phyloP scores from a whole-genome alignment of 306 rosid genomes.

The Senna siamea region DNA sequence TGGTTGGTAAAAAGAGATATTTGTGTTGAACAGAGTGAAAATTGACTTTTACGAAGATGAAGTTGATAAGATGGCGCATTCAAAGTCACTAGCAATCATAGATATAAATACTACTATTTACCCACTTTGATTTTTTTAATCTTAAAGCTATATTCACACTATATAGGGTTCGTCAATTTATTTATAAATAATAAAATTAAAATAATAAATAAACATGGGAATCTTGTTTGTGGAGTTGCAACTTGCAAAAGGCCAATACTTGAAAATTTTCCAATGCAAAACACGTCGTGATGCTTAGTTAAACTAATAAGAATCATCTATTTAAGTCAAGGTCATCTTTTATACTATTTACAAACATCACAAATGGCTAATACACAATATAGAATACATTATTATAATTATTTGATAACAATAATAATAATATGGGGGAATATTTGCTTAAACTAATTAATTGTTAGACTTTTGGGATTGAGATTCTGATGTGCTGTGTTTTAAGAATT shows the following conservation, averaged over 20 bases:
- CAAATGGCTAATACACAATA: constrained; percentile 25
- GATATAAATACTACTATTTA: constrained; percentile 7
- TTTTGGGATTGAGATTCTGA: constrained; percentile 38
- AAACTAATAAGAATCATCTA: background rate
- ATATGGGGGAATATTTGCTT: background rate
- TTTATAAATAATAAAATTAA: background rate
- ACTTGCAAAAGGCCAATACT: constrained; percentile 34
- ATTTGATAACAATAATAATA: background rate
- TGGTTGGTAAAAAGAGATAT: too few relatives aligned
- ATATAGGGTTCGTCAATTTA: background rate
- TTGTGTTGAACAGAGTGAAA: background rate
- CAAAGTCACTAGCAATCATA: constrained; percentile 19
- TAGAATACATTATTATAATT: background rate
- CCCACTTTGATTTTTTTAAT: constrained; percentile 28
- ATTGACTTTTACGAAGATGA: background rate
- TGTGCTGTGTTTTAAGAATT: constrained; percentile 17
- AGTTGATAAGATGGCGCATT: too few relatives aligned
- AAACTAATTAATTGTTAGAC: constrained; percentile 28
- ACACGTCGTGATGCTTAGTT: constrained; percentile 6
- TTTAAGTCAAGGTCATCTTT: constrained; percentile 36
- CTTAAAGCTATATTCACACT: constrained; percentile 15
- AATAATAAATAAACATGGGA: background rate
- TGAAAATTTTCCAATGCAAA: background rate
- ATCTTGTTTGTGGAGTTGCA: constrained; percentile 29
- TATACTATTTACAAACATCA: background rate